phyloP scores from a whole-genome alignment of 192 early-diverging fungal species.

The Coemansia sp. region DNA sequence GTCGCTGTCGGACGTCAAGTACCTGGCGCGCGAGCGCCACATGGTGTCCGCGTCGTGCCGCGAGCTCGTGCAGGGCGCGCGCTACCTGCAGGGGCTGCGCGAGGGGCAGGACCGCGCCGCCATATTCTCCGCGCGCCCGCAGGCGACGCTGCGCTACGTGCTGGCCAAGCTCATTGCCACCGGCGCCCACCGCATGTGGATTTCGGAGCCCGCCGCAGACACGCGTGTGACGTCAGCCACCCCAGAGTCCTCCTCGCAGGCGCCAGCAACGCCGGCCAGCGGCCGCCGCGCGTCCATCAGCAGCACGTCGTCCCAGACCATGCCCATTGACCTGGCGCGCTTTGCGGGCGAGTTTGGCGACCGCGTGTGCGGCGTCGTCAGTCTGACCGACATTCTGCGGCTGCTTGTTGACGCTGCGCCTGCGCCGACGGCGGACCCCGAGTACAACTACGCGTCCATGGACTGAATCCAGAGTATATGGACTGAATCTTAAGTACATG shows the following conservation, averaged over 20 bases:
- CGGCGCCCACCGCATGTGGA: constrained; percentile 80
- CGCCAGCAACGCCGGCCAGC: too few species aligned
- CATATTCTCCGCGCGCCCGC: constrained; percentile 72
- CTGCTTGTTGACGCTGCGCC: constrained; percentile 54
- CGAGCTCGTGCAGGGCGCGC: constrained; percentile 60
- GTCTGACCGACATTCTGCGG: constrained; percentile 75
- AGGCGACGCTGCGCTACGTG: constrained; percentile 67
- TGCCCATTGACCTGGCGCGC: constrained; percentile 19
- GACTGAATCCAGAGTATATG: constrained; percentile 10
- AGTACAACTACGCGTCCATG: constrained; percentile 48
- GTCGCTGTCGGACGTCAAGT: constrained; percentile 46
- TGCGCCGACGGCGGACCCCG: constrained; percentile 11
- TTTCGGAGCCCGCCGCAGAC: constrained; percentile 42
- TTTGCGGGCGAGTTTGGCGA: constrained; percentile 40
- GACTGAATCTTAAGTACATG: not conserved
- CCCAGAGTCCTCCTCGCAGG: too few species aligned
- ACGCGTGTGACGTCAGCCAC: not conserved
- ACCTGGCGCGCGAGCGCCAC: constrained; percentile 39
- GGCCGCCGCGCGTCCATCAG: constrained; percentile 6
- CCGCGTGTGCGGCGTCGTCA: constrained; percentile 63
- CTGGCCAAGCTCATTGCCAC: constrained; percentile 80
- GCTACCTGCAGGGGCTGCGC: constrained; percentile 62
- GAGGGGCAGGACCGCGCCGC: constrained; percentile 65
- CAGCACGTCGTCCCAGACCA: constrained; percentile 37
- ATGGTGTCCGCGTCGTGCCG: constrained; percentile 60